Base-by-base conservation (phyloP, 352 stramenopile species). In the Globisporangium iwayamae region DNA sequence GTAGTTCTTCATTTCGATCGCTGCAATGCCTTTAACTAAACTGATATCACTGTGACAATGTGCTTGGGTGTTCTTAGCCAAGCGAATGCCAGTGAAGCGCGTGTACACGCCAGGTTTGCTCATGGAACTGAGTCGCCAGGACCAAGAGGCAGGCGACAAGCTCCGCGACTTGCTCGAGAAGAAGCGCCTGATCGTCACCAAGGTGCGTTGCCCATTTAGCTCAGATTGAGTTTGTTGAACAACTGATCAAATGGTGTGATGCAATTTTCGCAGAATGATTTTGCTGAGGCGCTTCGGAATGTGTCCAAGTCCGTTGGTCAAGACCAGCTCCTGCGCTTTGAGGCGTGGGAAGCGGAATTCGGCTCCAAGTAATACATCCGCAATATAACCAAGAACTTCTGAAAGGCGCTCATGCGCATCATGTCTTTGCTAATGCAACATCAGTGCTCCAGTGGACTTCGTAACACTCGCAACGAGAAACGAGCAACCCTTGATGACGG, bases 171-270 rank as follows among this genome's bases (percentile, higher is more conserved):
- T 59, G 46, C 69, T 90, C 36, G 79, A 90, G 51, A 76, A 75
- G 25, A 71, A 87, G 50, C 71, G 74, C 22, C 74, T 93, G 20
- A 65, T 91, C 28, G 69, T 93, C 20, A 90, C 82, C 4, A 86
- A 85, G 71, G 79, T 87, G 63, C 16, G 50, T 43, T 13, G 16
- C 36, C 30, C 6, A 30, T 43, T 30, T 36, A 5, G 32, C 34
- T 22, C 43, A 53, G 10, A 1, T 30, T 56, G 25, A 8, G 14
- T 6, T 56, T 52, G 65, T 58, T 30, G 5, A 16, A n/a, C 41
- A 25, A 13, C 7, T 38, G 14, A 48, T 0, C 55, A 25, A 8
- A 9, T 48, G 13, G 13, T 62, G 10, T 62, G 38, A 28, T n/a
- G n/a, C 38, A 20, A 10, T 59, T 20, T 43, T 4, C 13, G 36